Evolutionary conservation across 129 eudicot genomes (phyloP).

Genomic region (Flaveria bidentis): DNA sequence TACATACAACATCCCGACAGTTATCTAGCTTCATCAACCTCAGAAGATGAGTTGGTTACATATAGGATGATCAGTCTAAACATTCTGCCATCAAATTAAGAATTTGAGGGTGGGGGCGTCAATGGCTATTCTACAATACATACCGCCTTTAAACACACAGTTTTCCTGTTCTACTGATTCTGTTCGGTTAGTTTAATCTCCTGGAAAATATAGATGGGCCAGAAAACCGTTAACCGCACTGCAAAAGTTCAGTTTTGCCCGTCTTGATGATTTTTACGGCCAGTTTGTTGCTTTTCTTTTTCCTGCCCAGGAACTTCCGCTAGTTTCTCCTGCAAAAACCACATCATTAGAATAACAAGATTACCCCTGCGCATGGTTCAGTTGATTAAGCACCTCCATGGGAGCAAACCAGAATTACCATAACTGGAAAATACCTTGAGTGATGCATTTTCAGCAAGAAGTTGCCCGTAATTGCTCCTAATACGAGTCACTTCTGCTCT

Average conservation of each 20-base stretch:
- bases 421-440: slow-evolving; percentile 54
- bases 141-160: slow-evolving; percentile 27
- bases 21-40: not conserved
- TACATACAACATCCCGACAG: not conserved
- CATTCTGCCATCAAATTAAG: slow-evolving; percentile 36
- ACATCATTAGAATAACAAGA: not conserved
- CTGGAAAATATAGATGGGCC: not conserved
- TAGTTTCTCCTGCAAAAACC: slow-evolving; percentile 52
- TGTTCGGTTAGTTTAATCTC: slow-evolving; percentile 12
- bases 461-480: slow-evolving; percentile 63
- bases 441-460: slow-evolving; percentile 65
- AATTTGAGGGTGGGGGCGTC: slow-evolving; percentile 25
- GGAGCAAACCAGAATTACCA: not conserved
- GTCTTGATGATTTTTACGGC: slow-evolving; percentile 5
- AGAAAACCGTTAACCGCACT: slow-evolving; percentile 3
- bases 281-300: not conserved
- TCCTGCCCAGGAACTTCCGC: slow-evolving; percentile 61
- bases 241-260: slow-evolving; percentile 8
- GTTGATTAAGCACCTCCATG: not conserved
- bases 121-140: slow-evolving; percentile 45
- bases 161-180: slow-evolving; percentile 9
- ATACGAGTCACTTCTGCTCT: slow-evolving; percentile 69
- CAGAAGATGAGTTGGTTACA: slow-evolving; percentile 26
- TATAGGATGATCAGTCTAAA: slow-evolving; percentile 17
- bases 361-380: not conserved